These are phyloP conservation scores for Garcia nutans DNA, from an alignment of 345 rosid genomes.

Conservation along the genomic window DNA sequence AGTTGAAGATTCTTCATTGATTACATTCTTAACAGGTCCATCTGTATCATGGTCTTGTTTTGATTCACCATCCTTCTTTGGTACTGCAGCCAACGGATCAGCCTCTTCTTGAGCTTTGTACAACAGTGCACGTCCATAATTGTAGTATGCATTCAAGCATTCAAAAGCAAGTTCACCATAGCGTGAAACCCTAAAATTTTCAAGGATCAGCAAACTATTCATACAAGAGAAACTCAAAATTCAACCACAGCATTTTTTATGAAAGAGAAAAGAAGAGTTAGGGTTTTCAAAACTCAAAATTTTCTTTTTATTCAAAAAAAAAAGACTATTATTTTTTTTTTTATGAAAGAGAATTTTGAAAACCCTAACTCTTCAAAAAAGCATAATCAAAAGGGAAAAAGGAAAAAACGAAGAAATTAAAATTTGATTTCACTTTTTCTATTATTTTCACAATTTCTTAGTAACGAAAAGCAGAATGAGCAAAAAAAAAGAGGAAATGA, in stretches of 20 bases:
- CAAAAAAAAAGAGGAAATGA: not conserved
- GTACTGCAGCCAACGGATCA: slow-evolving; percentile 74
- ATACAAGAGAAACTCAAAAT: not conserved
- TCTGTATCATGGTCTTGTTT: slow-evolving; percentile 43
- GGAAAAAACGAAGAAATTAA: not conserved
- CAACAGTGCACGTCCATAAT: slow-evolving; percentile 74
- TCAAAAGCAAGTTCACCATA: slow-evolving; percentile 74
- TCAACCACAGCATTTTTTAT: not conserved
- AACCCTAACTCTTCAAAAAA: not conserved
- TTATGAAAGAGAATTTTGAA: not conserved
- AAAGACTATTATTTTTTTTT: too few species aligned
- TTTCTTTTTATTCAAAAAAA: too few species aligned
- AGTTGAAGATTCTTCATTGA: slow-evolving; percentile 46
- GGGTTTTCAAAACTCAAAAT: too few species aligned
- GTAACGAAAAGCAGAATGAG: not conserved
- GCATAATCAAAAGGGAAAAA: not conserved
- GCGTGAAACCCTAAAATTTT: slow-evolving; percentile 52
- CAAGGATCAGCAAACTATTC: not conserved
- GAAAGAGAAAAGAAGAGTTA: too few species aligned
- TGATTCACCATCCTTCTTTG: slow-evolving; percentile 59
- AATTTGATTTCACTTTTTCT: not conserved
- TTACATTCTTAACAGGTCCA: slow-evolving; percentile 39
- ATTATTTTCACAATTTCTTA: not conserved
- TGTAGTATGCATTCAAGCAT: slow-evolving; percentile 68
- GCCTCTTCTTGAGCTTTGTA: slow-evolving; percentile 92